Evolutionary conservation across 768 basidiomycete species (phyloP).

Genomic region (Termitomyces eurrhizus): DNA sequence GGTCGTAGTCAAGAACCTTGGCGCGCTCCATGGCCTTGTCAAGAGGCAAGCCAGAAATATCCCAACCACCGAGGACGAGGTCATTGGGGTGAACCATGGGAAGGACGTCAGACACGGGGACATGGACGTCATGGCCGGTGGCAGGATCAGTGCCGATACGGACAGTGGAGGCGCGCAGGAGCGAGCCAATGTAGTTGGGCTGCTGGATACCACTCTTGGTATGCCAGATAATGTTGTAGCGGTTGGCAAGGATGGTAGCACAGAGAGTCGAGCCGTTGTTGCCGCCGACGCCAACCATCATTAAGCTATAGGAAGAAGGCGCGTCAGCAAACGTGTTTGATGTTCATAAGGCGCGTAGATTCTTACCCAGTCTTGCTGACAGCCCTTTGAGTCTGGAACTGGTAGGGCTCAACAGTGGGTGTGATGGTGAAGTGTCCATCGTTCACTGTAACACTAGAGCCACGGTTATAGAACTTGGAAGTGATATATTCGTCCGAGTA

Average conservation of each 20-base stretch:
- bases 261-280: conserved; percentile 96
- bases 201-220: conserved; percentile 90
- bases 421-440: conserved; percentile 77
- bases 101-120: conserved; percentile 88
- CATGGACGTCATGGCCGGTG: conserved; percentile 85
- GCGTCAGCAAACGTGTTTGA: conserved; percentile 1
- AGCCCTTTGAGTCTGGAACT: conserved; percentile 87
- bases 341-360: conserved; percentile 1
- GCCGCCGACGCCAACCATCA: conserved; percentile 96
- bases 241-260: conserved; percentile 95
- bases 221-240: conserved; percentile 90
- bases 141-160: conserved; percentile 79
- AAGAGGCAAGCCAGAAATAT: conserved; percentile 82
- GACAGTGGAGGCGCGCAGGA: conserved; percentile 94
- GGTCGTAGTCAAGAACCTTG: conserved; percentile 91
- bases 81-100: conserved; percentile 99
- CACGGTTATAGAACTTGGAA: conserved; percentile 77
- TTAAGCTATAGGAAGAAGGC: conserved; percentile 51
- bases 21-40: conserved; percentile 94
- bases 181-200: conserved; percentile 97
- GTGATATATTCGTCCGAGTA: conserved; percentile 85
- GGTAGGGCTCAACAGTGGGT: conserved; percentile 75
- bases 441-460: conserved; percentile 62
- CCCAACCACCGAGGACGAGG: conserved; percentile 97
- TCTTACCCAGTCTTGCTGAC: conserved; percentile 90